A percentile compares a stretch with the other conserved stretches of the same genome.
These are phyloP conservation scores for Scleromitrula shiraiana DNA, from an alignment of 2,329 filamentous ascomycete genomes.

Conservation along the genomic window DNA sequence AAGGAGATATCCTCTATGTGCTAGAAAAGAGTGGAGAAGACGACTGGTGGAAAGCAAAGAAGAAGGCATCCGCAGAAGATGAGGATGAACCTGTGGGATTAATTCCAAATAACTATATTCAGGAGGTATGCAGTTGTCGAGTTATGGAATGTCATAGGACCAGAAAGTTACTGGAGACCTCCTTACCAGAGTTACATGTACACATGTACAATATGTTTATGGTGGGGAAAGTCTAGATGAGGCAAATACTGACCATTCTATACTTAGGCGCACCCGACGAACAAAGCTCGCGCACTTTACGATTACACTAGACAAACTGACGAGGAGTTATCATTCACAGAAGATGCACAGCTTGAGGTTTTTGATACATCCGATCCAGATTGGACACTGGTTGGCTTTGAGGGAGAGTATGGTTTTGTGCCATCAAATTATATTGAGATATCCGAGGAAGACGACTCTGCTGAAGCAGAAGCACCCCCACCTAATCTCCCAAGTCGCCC, in stretches of 20 bases:
- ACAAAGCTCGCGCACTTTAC: slow-evolving; percentile 84
- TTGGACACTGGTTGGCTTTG: slow-evolving; percentile 86
- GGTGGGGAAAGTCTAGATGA: background rate
- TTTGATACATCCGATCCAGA: slow-evolving; percentile 90
- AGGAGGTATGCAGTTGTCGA: slow-evolving; percentile 60
- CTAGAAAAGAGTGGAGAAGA: slow-evolving; percentile 61
- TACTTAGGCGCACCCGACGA: slow-evolving; percentile 52
- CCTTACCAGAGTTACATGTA: too few species aligned
- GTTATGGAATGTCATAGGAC: background rate
- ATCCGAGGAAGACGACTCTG: slow-evolving; percentile 34
- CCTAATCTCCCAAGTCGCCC: slow-evolving; percentile 31
- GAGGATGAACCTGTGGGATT: slow-evolving; percentile 32
- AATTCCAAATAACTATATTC: slow-evolving; percentile 90
- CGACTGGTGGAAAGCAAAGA: slow-evolving; percentile 68
- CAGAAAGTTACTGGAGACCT: background rate
- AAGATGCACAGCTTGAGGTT: slow-evolving; percentile 75
- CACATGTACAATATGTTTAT: background rate
- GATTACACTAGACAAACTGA: slow-evolving; percentile 97
- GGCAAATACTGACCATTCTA: slow-evolving; percentile 12
- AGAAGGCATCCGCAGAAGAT: slow-evolving; percentile 34
- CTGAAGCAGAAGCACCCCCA: slow-evolving; percentile 23
- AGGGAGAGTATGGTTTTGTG: slow-evolving; percentile 86
- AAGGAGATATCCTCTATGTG: slow-evolving; percentile 84
- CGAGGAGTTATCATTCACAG: slow-evolving; percentile 91
- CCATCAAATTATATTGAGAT: slow-evolving; percentile 94